Conservation (phyloP, 306 rosid genomes). For the Fagus crenata region DNA sequence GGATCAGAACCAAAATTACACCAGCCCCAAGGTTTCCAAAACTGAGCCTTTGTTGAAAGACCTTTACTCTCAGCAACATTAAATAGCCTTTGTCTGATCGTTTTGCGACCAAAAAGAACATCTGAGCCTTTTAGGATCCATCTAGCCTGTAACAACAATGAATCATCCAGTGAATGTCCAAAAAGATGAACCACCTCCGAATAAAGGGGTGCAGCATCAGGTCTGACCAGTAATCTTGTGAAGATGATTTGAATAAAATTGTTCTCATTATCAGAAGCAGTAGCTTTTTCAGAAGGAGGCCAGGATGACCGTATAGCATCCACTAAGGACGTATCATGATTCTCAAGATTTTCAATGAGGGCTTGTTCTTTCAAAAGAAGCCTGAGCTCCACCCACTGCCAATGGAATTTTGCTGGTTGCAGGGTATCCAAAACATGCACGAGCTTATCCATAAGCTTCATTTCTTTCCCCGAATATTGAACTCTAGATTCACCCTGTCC, state of each 20-base stretch:
- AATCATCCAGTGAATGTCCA: constrained; percentile 89
- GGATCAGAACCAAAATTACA: constrained; percentile 49
- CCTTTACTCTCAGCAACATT: constrained; percentile 68
- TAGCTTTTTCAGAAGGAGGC: constrained; percentile 65
- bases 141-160: constrained; percentile 89
- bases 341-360: constrained; percentile 68
- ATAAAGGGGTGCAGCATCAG: constrained; percentile 96
- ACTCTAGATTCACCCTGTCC: constrained; percentile 61
- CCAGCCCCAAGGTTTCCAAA: constrained; percentile 99
- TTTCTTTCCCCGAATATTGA: constrained; percentile 49
- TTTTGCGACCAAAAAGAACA: constrained; percentile 87
- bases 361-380: constrained; percentile 92
- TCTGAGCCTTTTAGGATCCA: constrained; percentile 88
- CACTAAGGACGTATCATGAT: constrained; percentile 56
- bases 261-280: constrained; percentile 91
- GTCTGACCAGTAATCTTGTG: constrained; percentile 88
- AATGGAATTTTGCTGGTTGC: constrained; percentile 94
- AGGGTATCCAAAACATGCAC: constrained; percentile 76
- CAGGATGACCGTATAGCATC: constrained; percentile 77
- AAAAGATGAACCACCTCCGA: constrained; percentile 91
- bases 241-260: constrained; percentile 83
- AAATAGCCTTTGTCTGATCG: constrained; percentile 71
- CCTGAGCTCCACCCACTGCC: constrained; percentile 99
- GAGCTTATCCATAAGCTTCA: constrained; percentile 78
- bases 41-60: constrained; percentile 65